Conservation (phyloP, 805 yeast genomes). For the Yamadazyma akitaensis region DNA sequence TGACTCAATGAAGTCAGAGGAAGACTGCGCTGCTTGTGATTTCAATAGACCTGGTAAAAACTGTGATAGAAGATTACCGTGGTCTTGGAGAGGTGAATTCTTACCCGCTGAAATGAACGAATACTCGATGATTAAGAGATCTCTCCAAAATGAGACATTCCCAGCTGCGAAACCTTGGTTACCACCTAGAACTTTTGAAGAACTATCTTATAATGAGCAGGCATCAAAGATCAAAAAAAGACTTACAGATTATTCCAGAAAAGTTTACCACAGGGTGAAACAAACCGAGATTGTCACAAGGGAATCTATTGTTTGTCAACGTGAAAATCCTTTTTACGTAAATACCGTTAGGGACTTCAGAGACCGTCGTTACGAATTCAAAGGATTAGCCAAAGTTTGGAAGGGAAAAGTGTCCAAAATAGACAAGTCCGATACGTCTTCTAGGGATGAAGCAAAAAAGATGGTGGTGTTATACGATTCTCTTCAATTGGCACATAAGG, state of each 20-base stretch:
- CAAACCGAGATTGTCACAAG: slow-evolving; percentile 81
- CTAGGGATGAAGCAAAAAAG: slow-evolving; percentile 85
- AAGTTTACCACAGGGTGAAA: slow-evolving; percentile 78
- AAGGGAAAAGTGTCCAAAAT: slow-evolving; percentile 70
- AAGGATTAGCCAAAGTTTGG: slow-evolving; percentile 92
- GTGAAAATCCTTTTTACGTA: slow-evolving; percentile 96
- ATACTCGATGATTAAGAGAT: slow-evolving; percentile 82
- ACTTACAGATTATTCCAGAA: slow-evolving; percentile 77
- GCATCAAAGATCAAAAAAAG: slow-evolving; percentile 72
- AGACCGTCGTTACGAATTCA: slow-evolving; percentile 94
- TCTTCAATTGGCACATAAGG: slow-evolving; percentile 93
- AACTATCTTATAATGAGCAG: slow-evolving; percentile 73
- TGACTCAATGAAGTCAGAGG: slow-evolving; percentile 92
- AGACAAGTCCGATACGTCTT: slow-evolving; percentile 47
- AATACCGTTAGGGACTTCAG: slow-evolving; percentile 91
- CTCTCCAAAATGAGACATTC: slow-evolving; percentile 74
- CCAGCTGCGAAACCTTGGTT: slow-evolving; percentile 57
- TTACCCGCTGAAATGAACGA: slow-evolving; percentile 90
- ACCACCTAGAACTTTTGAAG: slow-evolving; percentile 67
- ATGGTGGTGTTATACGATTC: slow-evolving; percentile 94
- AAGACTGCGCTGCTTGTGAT: slow-evolving; percentile 96
- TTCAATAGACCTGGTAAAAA: slow-evolving; percentile 92
- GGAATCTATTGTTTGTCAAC: slow-evolving; percentile 92
- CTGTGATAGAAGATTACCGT: slow-evolving; percentile 86
- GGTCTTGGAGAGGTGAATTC: slow-evolving; percentile 99